Base-by-base conservation (phyloP, 2,329 filamentous ascomycete species). In the Cladosporium colombiae region DNA sequence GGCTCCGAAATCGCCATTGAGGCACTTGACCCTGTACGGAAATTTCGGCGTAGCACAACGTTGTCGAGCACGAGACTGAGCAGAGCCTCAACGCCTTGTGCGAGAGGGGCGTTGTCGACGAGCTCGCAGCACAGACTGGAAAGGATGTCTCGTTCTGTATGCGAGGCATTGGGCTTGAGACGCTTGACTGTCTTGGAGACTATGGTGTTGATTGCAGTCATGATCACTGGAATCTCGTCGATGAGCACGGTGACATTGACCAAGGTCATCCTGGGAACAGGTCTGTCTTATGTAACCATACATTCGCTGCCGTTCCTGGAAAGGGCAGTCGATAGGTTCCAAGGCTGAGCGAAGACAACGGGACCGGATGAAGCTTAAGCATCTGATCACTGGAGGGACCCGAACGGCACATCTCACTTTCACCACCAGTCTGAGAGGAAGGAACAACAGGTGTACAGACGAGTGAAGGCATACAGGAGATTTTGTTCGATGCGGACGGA, bases 81-180 rank as follows among this genome's bases (percentile, higher is more conserved):
- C 16, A 40, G 35, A 40, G 35, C 35, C 35, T 40, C 35, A 40
- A 37, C 31, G 35, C 14, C 3, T 40, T 5, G 35, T 40, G 35
- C 6, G 35, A 18, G 35, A 40, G 16, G 16, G 18, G 35, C 35
- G 18, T 40, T 16, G 18, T 40, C 35, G 6, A 18, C 35, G 35
- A 16, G 18, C 18, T 40, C 35, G 35, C 35, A 6, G 35, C 35
- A 18, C 4, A 40, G 6, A 40, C 16, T 6, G 35, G 35, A 29
- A 14, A 53, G 23, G 50, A 53, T 29, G 50, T 53, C 50, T 53
- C 50, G 50, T 53, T 53, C 18, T 53, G 29, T n/a, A 14, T 53
- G 13, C 23, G 23, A 29, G 50, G 50, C 23, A 53, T 29, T 53
- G 50, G 50, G 23, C 23, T 29, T 29, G 50, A 53, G 50, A 23